Percentiles rank a stretch among this genome's conserved stretches.
Conservation (phyloP, 2,329 filamentous ascomycete species). For the Botrytis byssoidea region DNA sequence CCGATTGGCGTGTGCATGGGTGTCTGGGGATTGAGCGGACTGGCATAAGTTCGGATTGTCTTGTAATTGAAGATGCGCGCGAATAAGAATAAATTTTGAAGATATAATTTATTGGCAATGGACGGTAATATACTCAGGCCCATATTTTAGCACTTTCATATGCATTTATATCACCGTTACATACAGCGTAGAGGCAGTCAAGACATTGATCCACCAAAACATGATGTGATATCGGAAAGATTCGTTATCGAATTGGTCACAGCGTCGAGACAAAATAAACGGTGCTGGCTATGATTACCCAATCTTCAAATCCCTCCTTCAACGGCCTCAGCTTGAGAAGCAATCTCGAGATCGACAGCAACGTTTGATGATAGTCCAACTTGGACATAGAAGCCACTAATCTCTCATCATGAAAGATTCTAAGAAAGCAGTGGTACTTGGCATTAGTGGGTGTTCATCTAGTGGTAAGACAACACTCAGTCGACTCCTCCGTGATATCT, state of each 20-base stretch:
- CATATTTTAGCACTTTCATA: neutral
- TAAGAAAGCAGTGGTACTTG: slow-evolving; percentile 59
- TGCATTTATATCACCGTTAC: neutral
- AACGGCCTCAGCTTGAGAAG: neutral
- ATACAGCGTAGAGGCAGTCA: neutral
- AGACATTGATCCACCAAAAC: slow-evolving; percentile 8
- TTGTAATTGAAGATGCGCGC: neutral
- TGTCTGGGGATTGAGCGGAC: slow-evolving; percentile 12
- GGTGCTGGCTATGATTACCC: slow-evolving; percentile 1
- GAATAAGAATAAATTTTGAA: slow-evolving; percentile 6
- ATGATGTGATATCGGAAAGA: slow-evolving; percentile 3
- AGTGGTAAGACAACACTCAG: slow-evolving; percentile 95
- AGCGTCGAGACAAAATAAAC: neutral
- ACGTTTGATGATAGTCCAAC: neutral
- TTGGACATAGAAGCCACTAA: neutral
- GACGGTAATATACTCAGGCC: neutral
- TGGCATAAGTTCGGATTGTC: slow-evolving; percentile 6
- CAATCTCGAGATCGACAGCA: neutral
- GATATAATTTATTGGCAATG: slow-evolving; percentile 1
- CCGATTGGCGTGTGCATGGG: slow-evolving; percentile 14
- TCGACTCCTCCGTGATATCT: slow-evolving; percentile 77
- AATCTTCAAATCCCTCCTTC: neutral
- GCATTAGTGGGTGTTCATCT: slow-evolving; percentile 85
- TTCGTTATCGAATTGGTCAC: slow-evolving; percentile 2
- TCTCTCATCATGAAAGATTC: slow-evolving; percentile 20